These are phyloP conservation scores for Dendrobium officinale DNA, from an alignment of 106 monocot genomes.

Conservation along the genomic window DNA sequence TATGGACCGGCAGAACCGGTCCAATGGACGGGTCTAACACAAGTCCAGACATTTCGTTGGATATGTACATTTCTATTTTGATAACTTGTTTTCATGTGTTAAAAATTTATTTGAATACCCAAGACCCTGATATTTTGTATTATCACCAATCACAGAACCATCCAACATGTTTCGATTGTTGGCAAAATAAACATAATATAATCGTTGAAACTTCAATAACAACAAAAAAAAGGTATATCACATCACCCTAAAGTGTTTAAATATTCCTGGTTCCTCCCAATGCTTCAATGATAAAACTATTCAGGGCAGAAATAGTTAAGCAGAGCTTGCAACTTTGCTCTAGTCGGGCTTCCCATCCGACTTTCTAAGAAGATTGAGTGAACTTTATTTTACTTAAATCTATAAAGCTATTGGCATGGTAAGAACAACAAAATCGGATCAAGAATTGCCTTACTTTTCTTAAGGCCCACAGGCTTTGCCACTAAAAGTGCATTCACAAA, in stretches of 20 bases:
- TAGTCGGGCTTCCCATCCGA: no score
- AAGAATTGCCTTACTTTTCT: conserved; percentile 60
- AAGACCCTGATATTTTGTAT: background rate
- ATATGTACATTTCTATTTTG: no score
- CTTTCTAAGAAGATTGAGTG: no score
- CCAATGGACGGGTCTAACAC: no score
- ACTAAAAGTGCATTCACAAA: conserved; percentile 90
- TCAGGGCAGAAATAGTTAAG: background rate
- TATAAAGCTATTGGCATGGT: background rate
- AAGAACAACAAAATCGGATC: background rate
- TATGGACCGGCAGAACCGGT: no score
- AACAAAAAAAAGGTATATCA: background rate
- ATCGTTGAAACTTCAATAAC: background rate
- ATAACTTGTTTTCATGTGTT: background rate
- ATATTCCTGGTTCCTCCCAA: background rate
- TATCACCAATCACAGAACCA: background rate
- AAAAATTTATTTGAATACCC: background rate
- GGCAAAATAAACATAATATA: background rate
- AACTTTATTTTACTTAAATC: background rate
- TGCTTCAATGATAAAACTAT: background rate
- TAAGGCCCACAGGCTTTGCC: conserved; percentile 86
- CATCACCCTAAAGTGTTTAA: background rate
- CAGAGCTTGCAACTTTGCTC: no score
- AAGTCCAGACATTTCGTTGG: no score
- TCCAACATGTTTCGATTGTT: background rate